These are phyloP conservation scores for Clarireedia paspali DNA, from an alignment of 2,329 filamentous ascomycete genomes.

Conservation along the genomic window DNA sequence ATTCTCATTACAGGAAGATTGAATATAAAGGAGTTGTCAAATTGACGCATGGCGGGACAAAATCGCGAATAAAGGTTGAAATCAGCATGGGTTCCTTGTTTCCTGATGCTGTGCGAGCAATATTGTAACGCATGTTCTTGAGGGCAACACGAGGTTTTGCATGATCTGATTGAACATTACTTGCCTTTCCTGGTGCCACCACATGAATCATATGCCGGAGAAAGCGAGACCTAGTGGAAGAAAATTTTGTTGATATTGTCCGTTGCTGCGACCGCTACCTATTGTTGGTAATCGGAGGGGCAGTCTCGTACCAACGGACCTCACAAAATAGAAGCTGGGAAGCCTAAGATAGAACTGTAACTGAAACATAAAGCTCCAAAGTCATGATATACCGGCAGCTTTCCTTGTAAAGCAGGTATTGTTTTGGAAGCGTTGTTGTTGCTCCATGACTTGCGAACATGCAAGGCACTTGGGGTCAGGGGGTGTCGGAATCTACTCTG, in stretches of 20 bases:
- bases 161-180: not conserved
- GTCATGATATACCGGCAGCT: too few species aligned
- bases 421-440: too few species aligned
- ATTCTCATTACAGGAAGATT: not conserved
- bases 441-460: not conserved
- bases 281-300: not conserved
- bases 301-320: too few species aligned
- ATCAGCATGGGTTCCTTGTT: constrained; percentile 5
- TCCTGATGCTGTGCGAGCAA: constrained; percentile 6
- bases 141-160: constrained; percentile 6
- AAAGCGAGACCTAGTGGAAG: constrained; percentile 5
- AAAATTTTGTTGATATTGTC: constrained; percentile 3
- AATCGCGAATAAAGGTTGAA: not conserved
- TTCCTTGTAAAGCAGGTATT: too few species aligned
- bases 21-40: not conserved
- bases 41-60: not conserved
- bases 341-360: too few species aligned
- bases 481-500: not conserved
- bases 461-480: not conserved
- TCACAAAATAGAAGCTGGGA: too few species aligned
- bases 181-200: constrained; percentile 2
- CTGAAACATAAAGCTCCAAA: too few species aligned
- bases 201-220: constrained; percentile 1
- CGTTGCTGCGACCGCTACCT: not conserved
- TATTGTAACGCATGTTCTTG: constrained; percentile 5